These are phyloP conservation scores for Monotropa hypopitys DNA, from an alignment of 179 eudicot genomes.

Conservation along the genomic window DNA sequence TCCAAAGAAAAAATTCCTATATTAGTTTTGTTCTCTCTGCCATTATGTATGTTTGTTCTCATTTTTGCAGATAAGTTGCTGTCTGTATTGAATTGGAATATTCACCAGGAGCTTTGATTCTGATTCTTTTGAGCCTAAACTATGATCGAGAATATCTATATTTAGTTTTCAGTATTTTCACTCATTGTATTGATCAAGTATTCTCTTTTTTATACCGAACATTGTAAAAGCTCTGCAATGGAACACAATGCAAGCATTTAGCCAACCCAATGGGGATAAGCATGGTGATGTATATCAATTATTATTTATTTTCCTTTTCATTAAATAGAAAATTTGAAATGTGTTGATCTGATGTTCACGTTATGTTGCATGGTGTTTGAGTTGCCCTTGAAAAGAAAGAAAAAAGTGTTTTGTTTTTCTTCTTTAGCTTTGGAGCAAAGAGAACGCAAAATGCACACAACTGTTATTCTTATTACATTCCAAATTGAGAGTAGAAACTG, in stretches of 20 bases:
- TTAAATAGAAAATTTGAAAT: neutral
- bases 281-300: neutral
- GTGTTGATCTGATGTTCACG: neutral
- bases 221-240: neutral
- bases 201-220: neutral
- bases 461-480: neutral
- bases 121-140: neutral
- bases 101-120: neutral
- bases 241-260: neutral
- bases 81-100: slow-evolving; percentile 1
- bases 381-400: neutral
- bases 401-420: neutral
- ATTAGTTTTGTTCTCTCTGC: neutral
- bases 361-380: neutral
- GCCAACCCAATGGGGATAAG: neutral
- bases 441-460: neutral
- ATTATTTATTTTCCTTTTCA: neutral
- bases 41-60: neutral
- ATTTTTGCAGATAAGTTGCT: slow-evolving; percentile 12
- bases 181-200: neutral
- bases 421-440: neutral
- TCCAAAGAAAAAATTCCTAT: neutral
- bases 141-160: neutral
- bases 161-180: neutral
- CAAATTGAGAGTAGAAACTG: neutral